Percentiles rank a stretch among this genome's conserved stretches.
Conservation (phyloP, 306 rosid genomes). For the Clitoria ternatea region DNA sequence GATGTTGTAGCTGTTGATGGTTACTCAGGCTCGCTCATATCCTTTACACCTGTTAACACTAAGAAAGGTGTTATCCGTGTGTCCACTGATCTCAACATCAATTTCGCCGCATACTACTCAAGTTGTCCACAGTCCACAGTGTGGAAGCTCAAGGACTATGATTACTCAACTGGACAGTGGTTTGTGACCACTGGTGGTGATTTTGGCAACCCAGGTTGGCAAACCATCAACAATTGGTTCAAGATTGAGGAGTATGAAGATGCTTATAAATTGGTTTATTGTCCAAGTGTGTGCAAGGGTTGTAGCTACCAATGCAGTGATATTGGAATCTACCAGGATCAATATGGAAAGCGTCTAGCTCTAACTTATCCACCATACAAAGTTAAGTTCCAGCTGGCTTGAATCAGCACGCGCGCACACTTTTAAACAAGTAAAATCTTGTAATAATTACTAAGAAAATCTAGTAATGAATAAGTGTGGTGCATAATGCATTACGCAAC, state of each 20-base stretch:
- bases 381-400: neutral
- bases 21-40: neutral
- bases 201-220: no score
- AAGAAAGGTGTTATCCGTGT: constrained; percentile 4
- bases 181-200: constrained; percentile 32
- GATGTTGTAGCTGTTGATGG: neutral
- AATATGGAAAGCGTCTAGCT: constrained; percentile 14
- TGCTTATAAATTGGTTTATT: constrained; percentile 39
- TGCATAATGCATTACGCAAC: no score
- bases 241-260: constrained; percentile 40
- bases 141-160: constrained; percentile 28
- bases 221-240: constrained; percentile 43
- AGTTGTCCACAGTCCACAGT: constrained; percentile 21
- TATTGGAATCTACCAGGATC: constrained; percentile 17
- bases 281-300: constrained; percentile 44
- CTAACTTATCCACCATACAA: neutral
- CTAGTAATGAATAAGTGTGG: no score
- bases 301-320: constrained; percentile 45
- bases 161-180: constrained; percentile 12
- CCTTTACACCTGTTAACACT: neutral
- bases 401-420: no score
- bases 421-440: no score
- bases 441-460: no score
- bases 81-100: neutral
- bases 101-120: neutral